A percentile compares a stretch with the other conserved stretches of the same genome.
Evolutionary conservation across 306 rosid species (phyloP).

Genomic region (Gastrolobium villosum): DNA sequence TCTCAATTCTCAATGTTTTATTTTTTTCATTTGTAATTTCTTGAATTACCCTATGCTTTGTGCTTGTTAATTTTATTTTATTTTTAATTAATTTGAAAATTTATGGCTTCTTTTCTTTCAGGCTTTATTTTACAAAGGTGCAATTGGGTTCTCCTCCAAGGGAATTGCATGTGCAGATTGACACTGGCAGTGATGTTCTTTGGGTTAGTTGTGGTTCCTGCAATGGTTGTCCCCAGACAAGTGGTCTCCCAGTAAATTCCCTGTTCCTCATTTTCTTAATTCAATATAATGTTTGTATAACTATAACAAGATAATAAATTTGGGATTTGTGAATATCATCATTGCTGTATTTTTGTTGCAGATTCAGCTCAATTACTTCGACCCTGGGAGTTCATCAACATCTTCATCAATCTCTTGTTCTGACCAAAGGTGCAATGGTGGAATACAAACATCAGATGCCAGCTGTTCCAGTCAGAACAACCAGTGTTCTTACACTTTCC

Average conservation of each 20-base stretch:
- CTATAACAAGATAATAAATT: neutral
- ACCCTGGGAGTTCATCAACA: conserved; percentile 79
- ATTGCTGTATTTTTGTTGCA: conserved; percentile 53
- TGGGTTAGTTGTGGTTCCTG: conserved; percentile 95
- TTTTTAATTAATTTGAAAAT: neutral
- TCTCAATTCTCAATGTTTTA: neutral
- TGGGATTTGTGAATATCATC: neutral
- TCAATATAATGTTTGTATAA: conserved; percentile 35
- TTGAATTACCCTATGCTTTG: no score
- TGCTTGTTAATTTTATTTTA: no score
- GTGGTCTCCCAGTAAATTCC: conserved; percentile 78
- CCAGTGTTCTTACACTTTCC: conserved; percentile 84
- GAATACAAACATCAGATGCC: conserved; percentile 80
- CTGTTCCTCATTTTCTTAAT: conserved; percentile 24
- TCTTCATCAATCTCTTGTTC: conserved; percentile 78
- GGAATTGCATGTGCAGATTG: conserved; percentile 92
- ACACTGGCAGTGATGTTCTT: conserved; percentile 97
- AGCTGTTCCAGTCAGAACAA: conserved; percentile 75
- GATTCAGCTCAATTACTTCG: conserved; percentile 80
- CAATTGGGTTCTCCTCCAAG: conserved; percentile 91
- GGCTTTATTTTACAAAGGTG: conserved; percentile 88
- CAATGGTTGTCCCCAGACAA: conserved; percentile 88
- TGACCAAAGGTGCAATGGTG: conserved; percentile 75
- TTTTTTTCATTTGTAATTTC: neutral
- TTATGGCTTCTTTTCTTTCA: conserved; percentile 50